Evolutionary conservation across 2,329 filamentous ascomycete species (phyloP).

Genomic region (Exophiala spinifera): DNA sequence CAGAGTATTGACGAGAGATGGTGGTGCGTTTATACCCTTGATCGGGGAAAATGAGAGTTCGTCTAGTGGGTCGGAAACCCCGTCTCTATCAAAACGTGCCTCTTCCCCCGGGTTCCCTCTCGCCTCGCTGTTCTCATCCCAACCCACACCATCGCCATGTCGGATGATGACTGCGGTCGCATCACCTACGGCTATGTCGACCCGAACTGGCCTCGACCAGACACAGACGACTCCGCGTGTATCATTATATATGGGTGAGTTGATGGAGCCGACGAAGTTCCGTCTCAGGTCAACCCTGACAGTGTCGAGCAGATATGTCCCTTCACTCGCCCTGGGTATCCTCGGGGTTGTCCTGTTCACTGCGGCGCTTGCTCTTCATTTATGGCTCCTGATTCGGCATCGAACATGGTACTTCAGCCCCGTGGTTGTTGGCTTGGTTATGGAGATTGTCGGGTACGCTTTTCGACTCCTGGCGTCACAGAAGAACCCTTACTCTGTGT

Average conservation of each 20-base stretch:
- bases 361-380: constrained; percentile 18
- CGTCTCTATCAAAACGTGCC: background rate
- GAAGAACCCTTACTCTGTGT: constrained; percentile 52
- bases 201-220: constrained; percentile 20
- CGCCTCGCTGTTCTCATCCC: background rate
- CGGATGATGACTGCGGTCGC: constrained; percentile 5
- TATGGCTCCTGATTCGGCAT: constrained; percentile 21
- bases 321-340: constrained; percentile 46
- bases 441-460: constrained; percentile 53
- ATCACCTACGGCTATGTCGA: constrained; percentile 24
- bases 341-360: constrained; percentile 43
- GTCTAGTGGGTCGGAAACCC: background rate
- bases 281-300: background rate
- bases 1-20: no score
- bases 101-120: background rate
- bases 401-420: constrained; percentile 31
- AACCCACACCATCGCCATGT: background rate
- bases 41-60: no score
- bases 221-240: constrained; percentile 14
- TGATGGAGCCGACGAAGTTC: background rate
- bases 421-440: constrained; percentile 44
- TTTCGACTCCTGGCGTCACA: constrained; percentile 49
- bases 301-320: constrained; percentile 37
- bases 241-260: constrained; percentile 26
- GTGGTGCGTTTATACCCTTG: no score